Conservation (phyloP, 495 filamentous ascomycete genomes). For the Penicillium coprophilum region DNA sequence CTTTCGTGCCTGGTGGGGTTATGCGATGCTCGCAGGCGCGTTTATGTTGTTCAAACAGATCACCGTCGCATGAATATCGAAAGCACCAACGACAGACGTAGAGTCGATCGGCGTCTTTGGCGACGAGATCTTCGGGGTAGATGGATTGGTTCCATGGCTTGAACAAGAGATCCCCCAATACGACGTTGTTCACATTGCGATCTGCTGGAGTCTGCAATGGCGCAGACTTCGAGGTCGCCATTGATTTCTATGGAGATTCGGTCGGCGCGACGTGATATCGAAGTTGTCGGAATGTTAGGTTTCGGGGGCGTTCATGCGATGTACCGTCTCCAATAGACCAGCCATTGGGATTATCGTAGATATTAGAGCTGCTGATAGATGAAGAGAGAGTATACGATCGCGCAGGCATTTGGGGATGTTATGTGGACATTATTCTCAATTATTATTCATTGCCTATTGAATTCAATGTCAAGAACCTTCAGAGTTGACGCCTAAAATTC, state of each 20-base stretch:
- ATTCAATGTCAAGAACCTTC: background rate
- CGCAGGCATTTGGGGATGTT: background rate
- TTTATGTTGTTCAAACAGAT: constrained; percentile 56
- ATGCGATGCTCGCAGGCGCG: constrained; percentile 37
- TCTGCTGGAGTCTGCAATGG: constrained; percentile 41
- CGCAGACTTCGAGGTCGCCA: constrained; percentile 33
- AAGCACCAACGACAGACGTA: constrained; percentile 94
- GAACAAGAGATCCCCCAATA: constrained; percentile 72
- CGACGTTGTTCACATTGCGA: constrained; percentile 71
- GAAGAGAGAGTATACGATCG: background rate
- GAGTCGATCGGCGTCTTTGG: constrained; percentile 60
- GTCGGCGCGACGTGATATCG: background rate
- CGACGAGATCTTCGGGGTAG: constrained; percentile 75
- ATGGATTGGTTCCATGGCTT: constrained; percentile 75
- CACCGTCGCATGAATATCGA: constrained; percentile 77
- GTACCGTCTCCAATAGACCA: constrained; percentile 14
- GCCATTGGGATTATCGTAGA: constrained; percentile 26
- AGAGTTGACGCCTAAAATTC: constrained; percentile 1
- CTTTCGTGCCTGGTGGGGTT: constrained; percentile 46
- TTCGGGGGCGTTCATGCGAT: constrained; percentile 10
- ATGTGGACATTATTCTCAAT: background rate
- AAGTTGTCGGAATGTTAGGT: constrained; percentile 7
- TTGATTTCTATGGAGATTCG: constrained; percentile 14
- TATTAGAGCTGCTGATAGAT: background rate
- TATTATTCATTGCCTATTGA: background rate